phyloP scores from a whole-genome alignment of 2,329 filamentous ascomycete genomes.

The Ophiostoma pallidulum region DNA sequence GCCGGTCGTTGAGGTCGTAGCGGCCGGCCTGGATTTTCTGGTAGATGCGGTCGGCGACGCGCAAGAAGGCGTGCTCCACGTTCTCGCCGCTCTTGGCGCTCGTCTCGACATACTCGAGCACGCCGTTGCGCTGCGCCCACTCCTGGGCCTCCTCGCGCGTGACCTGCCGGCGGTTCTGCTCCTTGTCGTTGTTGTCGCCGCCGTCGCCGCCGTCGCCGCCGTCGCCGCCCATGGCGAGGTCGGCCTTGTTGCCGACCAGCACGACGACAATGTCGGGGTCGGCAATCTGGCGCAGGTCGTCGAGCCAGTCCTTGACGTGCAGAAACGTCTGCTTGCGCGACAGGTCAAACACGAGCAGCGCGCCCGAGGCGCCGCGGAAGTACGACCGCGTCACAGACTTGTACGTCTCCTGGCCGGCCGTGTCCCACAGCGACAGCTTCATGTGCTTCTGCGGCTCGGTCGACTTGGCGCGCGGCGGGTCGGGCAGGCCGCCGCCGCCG shows the following conservation, averaged over 20 bases:
- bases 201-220: constrained; percentile 27
- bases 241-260: constrained; percentile 89
- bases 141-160: constrained; percentile 74
- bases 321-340: constrained; percentile 74
- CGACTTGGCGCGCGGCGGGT: constrained; percentile 30
- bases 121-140: constrained; percentile 78
- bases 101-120: constrained; percentile 92
- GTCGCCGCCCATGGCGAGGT: constrained; percentile 49
- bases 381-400: constrained; percentile 92
- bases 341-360: constrained; percentile 89
- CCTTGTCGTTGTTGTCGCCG: constrained; percentile 14
- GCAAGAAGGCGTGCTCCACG: constrained; percentile 85
- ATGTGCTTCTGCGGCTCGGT: constrained; percentile 60
- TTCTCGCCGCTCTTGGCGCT: constrained; percentile 91
- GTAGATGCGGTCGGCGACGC: constrained; percentile 91
- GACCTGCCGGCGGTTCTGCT: constrained; percentile 65
- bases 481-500: constrained; percentile 39
- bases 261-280: constrained; percentile 93
- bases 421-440: constrained; percentile 94
- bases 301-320: constrained; percentile 86
- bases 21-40: constrained; percentile 91
- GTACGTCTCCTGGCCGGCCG: constrained; percentile 93
- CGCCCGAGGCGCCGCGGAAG: constrained; percentile 66
- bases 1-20: constrained; percentile 88
- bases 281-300: constrained; percentile 87